Evolutionary conservation across 495 filamentous ascomycete species (phyloP).

Genomic region (Podospora anserina): DNA sequence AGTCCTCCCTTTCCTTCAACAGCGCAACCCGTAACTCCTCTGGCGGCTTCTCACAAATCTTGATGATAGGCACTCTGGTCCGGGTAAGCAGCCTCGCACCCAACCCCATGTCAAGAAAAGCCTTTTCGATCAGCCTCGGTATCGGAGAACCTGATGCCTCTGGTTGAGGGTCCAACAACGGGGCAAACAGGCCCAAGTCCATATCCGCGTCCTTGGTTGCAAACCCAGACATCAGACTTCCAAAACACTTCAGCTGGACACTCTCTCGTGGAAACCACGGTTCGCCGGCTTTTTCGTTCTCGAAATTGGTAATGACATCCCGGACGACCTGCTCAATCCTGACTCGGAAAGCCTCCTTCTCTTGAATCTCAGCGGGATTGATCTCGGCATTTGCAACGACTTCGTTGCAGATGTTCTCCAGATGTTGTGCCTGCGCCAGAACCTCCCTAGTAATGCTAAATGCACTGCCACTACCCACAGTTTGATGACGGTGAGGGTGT

Average conservation of each 20-base stretch:
- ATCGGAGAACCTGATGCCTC: conserved; percentile 53
- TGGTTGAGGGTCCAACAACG: conserved; percentile 46
- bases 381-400: conserved; percentile 49
- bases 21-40: conserved; percentile 50
- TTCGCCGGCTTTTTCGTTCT: conserved; percentile 36
- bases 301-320: conserved; percentile 49
- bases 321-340: conserved; percentile 56
- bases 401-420: conserved; percentile 44
- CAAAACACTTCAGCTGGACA: conserved; percentile 65
- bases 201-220: conserved; percentile 71
- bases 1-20: conserved; percentile 55
- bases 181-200: conserved; percentile 67
- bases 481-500: background rate
- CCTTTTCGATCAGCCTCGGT: conserved; percentile 63
- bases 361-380: conserved; percentile 48
- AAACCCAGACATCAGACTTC: conserved; percentile 70
- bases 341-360: conserved; percentile 61
- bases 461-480: background rate
- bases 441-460: background rate
- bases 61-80: conserved; percentile 79
- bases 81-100: conserved; percentile 66
- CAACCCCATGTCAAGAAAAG: conserved; percentile 63
- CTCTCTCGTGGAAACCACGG: conserved; percentile 43
- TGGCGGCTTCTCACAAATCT: conserved; percentile 67
- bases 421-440: conserved; percentile 37